Evolutionary conservation across 75 land plant genomes (phyloP), one percentile per base, ranked within the genome.

Genomic region (Selaginella tamariscina): DNA sequence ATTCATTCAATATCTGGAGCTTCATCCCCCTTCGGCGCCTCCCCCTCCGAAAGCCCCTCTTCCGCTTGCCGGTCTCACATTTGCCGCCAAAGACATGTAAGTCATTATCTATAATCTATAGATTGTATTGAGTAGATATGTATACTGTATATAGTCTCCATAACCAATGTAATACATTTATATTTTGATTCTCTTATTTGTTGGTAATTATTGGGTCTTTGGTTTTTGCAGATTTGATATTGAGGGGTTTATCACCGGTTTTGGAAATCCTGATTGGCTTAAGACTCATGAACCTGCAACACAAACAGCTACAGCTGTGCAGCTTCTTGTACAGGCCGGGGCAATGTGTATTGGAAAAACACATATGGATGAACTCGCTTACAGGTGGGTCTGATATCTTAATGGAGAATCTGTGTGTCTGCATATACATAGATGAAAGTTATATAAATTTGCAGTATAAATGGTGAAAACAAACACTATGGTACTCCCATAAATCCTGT

Each of bases 351-450:
- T 84, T 65, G 91, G 91, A 2, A 87, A 70, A 76, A 87, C 87
- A 69, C 76, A 85, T 56, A 87, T 89, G 95, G 95, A 89, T 74
- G 95, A 89, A 70, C 77, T 89, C 84, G 91, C 95, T 20, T 89
- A 82, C 79, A 82, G 91, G 94, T 86, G 5, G 33, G 68, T 30
- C 21, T 29, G 24, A 33, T 30, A 68, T 31, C 15, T 39, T 39
- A 5, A 39, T 39, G 49, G 15, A 15, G n/a, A n/a, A 39, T 5
- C 49, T 39, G 15, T 5, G 49, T 39, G 49, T 15, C 15, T 39
- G 15, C 49, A 39, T 9, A 59, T n/a, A n/a, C n/a, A n/a, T n/a
- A n/a, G n/a, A n/a, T n/a, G n/a, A n/a, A n/a, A n/a, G n/a, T n/a
- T n/a, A n/a, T 22, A 9, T 24, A 8, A 29, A 44, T 39, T 15